Evolutionary conservation across 2,329 filamentous ascomycete species (phyloP).

Genomic region (Colletotrichum viniferum): DNA sequence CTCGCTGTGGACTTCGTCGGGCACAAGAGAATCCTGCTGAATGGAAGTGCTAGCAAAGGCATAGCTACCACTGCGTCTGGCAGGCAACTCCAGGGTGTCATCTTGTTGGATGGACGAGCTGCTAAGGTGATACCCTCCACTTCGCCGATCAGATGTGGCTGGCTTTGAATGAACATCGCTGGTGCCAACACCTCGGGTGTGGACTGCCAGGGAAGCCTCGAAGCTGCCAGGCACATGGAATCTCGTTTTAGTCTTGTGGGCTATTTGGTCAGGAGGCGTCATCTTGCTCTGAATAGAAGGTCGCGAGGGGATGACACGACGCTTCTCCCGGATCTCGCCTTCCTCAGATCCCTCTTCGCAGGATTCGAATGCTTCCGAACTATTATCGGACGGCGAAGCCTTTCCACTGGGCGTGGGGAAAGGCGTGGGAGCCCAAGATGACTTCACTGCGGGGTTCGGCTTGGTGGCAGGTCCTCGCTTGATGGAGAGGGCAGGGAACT

Average conservation of each 20-base stretch:
- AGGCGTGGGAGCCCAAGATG: background rate
- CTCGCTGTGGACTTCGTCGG: background rate
- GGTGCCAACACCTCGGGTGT: background rate
- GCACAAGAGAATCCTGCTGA: background rate
- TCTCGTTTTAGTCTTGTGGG: background rate
- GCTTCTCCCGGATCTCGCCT: background rate
- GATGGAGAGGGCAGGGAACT: background rate
- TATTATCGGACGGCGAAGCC: background rate
- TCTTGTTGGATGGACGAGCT: background rate
- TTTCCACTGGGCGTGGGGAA: background rate
- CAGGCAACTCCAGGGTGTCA: background rate
- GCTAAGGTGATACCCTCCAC: background rate
- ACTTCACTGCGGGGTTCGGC: background rate
- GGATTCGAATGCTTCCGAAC: background rate
- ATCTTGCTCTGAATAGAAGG: background rate
- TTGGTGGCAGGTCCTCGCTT: background rate
- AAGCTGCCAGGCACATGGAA: background rate
- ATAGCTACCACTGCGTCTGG: background rate
- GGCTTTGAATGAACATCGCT: background rate
- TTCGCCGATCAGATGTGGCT: background rate
- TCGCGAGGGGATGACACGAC: background rate
- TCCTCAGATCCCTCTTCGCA: background rate
- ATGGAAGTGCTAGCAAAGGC: background rate
- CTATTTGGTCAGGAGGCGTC: background rate
- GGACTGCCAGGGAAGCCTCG: background rate